Evolutionary conservation across 345 rosid species (phyloP), one percentile per base, ranked within the genome.

Genomic region (Reutealis trisperma): DNA sequence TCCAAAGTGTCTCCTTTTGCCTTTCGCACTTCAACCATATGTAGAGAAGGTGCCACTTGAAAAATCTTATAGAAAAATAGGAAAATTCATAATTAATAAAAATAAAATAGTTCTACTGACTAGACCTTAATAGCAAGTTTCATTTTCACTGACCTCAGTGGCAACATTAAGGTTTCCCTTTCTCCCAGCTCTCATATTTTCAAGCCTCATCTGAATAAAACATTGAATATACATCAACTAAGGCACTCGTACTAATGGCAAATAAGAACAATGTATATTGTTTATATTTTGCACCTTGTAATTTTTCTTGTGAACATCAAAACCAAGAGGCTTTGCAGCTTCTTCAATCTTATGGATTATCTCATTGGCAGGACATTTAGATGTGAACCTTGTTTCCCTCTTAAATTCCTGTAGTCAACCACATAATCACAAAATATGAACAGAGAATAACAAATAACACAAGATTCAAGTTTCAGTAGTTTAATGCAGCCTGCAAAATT

Each of bases 1-100:
- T 96, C 99, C 66, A 96, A 82, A 18, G 99, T 96, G 81, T 96
- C 98, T n/a, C 99, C 99, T 81, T 92, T 93, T 1, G 98, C 91
- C 81, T 96, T 96, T 15, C 97, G 90, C 51, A 96, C 88, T 84
- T 96, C 96, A 44, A 96, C 96, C 98, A 93, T 90, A 81, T 96
- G 96, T 65, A 96, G 86, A 42, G 94, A 93, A 69, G 99, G 98
- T 24, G 99, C 90, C 81, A 96, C 92, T 96, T 96, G 96, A 80
- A 96, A 93, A 71, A 96, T 81, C 98, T 96, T 83, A 67, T 73
- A 44, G 67, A 82, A 57, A 71, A 58, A 65, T 32, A 63, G 55
- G 19, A 75, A 70, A 76, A 57, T 11, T 71, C 66, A 42, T 66
- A 34, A 25, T 25, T 41, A 74, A 15, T 5, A 41, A 37, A 74